Conservation (phyloP, 192 early-diverging fungal species). For the Linnemannia schmuckeri region DNA sequence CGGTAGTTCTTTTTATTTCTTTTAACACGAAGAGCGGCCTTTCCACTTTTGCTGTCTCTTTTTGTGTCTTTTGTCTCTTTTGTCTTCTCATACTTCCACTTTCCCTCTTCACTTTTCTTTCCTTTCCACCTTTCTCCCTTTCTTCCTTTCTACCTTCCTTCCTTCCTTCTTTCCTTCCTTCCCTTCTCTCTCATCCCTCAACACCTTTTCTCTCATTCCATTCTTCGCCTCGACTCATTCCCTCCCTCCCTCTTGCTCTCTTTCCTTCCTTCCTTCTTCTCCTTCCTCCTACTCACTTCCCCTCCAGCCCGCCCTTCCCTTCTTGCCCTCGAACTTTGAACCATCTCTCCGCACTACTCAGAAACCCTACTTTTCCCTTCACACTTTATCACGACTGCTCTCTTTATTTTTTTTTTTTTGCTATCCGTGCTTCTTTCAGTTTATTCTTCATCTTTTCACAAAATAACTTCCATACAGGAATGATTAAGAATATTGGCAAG, state of each 20-base stretch:
- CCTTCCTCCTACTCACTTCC: not conserved
- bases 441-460: not conserved
- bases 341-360: not conserved
- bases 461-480: not conserved
- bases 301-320: not conserved
- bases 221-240: not conserved
- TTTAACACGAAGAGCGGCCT: too few species aligned
- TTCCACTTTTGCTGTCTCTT: too few species aligned
- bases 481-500: slow-evolving; percentile 53
- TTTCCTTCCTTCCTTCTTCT: not conserved
- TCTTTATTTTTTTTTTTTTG: not conserved
- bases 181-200: too few species aligned
- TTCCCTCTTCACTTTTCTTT: too few species aligned
- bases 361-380: slow-evolving; percentile 3
- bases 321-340: not conserved
- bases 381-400: not conserved
- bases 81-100: too few species aligned
- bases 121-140: too few species aligned
- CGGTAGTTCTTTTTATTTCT: too few species aligned
- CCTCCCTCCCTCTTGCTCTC: not conserved
- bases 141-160: too few species aligned
- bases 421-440: not conserved
- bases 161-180: too few species aligned
- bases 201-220: not conserved
- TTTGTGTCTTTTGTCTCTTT: too few species aligned